Conservation (phyloP, 176 grass and related monocot species). For the Zoysia japonica region DNA sequence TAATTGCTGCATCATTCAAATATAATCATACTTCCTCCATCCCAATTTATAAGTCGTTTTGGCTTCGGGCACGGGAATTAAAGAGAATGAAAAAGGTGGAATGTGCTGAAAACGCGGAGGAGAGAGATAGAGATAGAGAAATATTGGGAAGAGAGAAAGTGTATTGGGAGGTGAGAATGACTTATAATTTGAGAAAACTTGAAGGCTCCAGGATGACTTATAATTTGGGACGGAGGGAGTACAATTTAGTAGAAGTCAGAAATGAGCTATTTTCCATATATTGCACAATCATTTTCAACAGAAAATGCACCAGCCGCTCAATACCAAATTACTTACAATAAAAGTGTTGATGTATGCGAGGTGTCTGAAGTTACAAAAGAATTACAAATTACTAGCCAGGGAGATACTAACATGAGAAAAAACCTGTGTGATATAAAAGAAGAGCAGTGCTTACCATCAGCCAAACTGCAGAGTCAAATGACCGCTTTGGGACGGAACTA, state of each 20-base stretch:
- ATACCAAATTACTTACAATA: neutral
- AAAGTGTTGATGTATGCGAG: neutral
- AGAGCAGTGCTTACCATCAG: conserved; percentile 65
- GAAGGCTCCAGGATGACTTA: too few species aligned
- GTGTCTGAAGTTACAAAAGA: neutral
- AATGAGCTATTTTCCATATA: neutral
- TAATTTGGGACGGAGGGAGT: too few species aligned
- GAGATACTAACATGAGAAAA: conserved; percentile 8
- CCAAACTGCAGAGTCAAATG: conserved; percentile 84
- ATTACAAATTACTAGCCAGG: conserved; percentile 18
- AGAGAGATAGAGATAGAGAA: too few species aligned
- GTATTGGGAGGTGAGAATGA: too few species aligned
- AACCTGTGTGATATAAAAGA: conserved; percentile 20
- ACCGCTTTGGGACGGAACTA: conserved; percentile 66
- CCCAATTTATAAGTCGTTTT: too few species aligned
- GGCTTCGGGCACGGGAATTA: too few species aligned
- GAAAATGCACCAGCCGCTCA: neutral
- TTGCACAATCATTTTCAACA: neutral
- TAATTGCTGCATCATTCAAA: neutral
- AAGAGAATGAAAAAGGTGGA: too few species aligned
- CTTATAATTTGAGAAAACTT: too few species aligned
- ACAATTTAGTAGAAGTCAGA: neutral
- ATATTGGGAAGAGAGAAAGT: too few species aligned
- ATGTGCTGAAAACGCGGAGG: too few species aligned
- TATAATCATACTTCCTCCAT: neutral